phyloP scores from a whole-genome alignment of 768 basidiomycete genomes.

The Infundibulicybe gibba region DNA sequence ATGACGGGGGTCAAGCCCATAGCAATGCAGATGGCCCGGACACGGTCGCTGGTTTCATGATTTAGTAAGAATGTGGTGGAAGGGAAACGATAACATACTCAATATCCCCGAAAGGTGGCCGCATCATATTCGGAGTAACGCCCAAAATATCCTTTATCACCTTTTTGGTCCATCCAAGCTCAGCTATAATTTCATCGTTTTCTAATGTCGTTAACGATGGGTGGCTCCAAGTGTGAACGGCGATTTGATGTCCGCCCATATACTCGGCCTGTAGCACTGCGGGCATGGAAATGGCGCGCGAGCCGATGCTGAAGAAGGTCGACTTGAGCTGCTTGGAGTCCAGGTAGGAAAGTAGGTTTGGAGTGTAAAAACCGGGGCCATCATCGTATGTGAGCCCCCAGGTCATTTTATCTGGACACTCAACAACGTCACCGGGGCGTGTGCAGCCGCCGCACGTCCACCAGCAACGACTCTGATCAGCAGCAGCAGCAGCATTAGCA shows the following conservation, averaged over 20 bases:
- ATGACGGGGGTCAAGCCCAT: slow-evolving; percentile 85
- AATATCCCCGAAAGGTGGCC: slow-evolving; percentile 81
- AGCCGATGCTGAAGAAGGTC: slow-evolving; percentile 89
- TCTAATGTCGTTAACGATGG: slow-evolving; percentile 65
- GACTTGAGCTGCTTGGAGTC: slow-evolving; percentile 61
- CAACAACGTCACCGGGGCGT: slow-evolving; percentile 60
- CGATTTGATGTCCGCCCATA: slow-evolving; percentile 77
- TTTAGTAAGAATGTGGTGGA: background rate
- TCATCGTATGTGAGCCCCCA: slow-evolving; percentile 70
- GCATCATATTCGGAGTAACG: slow-evolving; percentile 74
- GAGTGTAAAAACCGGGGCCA: slow-evolving; percentile 77
- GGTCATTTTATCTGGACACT: slow-evolving; percentile 65
- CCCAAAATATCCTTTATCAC: slow-evolving; percentile 80
- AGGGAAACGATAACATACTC: slow-evolving; percentile 41
- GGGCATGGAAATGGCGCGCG: slow-evolving; percentile 71
- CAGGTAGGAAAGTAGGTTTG: slow-evolving; percentile 69
- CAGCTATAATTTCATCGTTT: slow-evolving; percentile 82
- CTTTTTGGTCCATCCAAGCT: slow-evolving; percentile 85
- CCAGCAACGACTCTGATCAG: slow-evolving; percentile 63
- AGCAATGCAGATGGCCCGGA: slow-evolving; percentile 76
- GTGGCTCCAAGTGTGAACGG: slow-evolving; percentile 70
- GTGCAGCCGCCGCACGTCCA: slow-evolving; percentile 80
- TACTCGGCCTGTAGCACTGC: slow-evolving; percentile 70
- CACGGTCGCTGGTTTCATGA: slow-evolving; percentile 59
- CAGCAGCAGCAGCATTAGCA: slow-evolving; percentile 52